Evolutionary conservation across 2,329 filamentous ascomycete genomes (phyloP).

Genomic region (Aureobasidium sp.): DNA sequence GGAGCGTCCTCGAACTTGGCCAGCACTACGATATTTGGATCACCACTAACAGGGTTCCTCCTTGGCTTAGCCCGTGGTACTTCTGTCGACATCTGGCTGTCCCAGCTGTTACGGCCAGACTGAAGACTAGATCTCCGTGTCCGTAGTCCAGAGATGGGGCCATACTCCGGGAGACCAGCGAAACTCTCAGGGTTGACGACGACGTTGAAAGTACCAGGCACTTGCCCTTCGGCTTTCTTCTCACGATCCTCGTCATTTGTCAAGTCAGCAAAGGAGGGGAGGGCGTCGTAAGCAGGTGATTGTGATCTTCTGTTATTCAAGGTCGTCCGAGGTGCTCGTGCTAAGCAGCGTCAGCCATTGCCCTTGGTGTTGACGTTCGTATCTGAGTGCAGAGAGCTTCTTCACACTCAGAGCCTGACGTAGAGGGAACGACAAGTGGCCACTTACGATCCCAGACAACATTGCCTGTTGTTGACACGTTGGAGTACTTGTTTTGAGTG

Average conservation of each 20-base stretch:
- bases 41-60: slow-evolving; percentile 19
- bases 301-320: slow-evolving; percentile 5
- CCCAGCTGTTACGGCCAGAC: not conserved
- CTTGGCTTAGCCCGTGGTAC: slow-evolving; percentile 20
- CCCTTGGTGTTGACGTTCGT: no score
- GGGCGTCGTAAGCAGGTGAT: slow-evolving; percentile 33
- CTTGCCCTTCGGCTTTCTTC: slow-evolving; percentile 45
- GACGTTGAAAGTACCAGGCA: slow-evolving; percentile 51
- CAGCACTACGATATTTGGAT: slow-evolving; percentile 46
- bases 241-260: slow-evolving; percentile 53
- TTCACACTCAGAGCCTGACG: not conserved
- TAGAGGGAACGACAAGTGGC: not conserved
- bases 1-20: slow-evolving; percentile 43
- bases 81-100: slow-evolving; percentile 1
- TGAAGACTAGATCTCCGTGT: not conserved
- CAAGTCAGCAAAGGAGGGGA: slow-evolving; percentile 48
- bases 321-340: slow-evolving; percentile 7
- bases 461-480: slow-evolving; percentile 46
- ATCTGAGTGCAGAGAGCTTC: not conserved
- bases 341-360: not conserved
- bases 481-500: slow-evolving; percentile 29
- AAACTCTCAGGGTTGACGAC: slow-evolving; percentile 51
- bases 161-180: slow-evolving; percentile 45
- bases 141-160: slow-evolving; percentile 10
- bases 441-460: slow-evolving; percentile 51